Conservation (phyloP, 2,329 filamentous ascomycete genomes). For the Aspergillus texensis region DNA sequence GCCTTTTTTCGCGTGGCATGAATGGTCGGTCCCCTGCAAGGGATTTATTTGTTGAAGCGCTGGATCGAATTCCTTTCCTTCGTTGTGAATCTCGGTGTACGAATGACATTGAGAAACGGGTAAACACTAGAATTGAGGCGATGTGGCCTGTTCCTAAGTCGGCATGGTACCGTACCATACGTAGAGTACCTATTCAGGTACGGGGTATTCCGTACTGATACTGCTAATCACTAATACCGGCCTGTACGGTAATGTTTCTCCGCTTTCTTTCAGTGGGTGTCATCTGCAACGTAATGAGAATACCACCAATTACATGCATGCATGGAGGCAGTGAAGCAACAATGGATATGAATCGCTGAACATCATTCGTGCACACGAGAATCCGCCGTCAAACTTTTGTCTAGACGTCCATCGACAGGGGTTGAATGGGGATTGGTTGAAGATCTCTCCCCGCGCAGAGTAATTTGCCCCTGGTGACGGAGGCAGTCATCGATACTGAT, state of each 20-base stretch:
- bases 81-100: neutral
- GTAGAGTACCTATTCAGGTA: neutral
- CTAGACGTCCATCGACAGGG: slow-evolving; percentile 11
- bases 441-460: slow-evolving; percentile 20
- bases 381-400: slow-evolving; percentile 8
- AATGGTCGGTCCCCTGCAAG: neutral
- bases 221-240: neutral
- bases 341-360: neutral
- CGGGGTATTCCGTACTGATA: neutral
- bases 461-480: neutral
- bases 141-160: slow-evolving; percentile 14
- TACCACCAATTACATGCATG: slow-evolving; percentile 5
- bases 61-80: neutral
- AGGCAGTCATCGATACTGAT: neutral
- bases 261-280: neutral
- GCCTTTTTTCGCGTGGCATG: neutral
- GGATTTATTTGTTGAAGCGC: neutral
- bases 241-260: neutral
- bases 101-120: neutral
- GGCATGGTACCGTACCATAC: neutral
- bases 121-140: slow-evolving; percentile 1
- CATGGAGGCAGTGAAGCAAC: neutral
- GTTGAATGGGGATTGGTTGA: slow-evolving; percentile 4
- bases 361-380: slow-evolving; percentile 7
- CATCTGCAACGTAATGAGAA: neutral